Evolutionary conservation across 1,284 basidiomycete species (phyloP).

Genomic region (Puccinia coronata): DNA sequence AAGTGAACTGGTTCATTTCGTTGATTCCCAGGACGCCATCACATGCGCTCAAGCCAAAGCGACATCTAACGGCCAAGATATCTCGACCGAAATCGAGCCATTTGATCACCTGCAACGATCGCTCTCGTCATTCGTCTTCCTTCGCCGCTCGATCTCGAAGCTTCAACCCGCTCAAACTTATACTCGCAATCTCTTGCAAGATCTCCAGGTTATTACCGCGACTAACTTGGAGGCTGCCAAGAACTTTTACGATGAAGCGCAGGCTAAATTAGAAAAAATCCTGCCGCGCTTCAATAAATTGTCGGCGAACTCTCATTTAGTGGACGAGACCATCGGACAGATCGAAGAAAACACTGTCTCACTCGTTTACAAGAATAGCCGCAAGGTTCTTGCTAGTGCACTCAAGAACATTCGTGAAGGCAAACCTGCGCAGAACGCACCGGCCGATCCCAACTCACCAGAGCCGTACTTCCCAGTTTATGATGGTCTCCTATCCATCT

Average conservation of each 20-base stretch:
- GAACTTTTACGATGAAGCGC: conserved; percentile 74
- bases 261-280: conserved; percentile 69
- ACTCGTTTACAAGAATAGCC: conserved; percentile 65
- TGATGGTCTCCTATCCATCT: conserved; percentile 80
- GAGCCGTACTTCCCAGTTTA: conserved; percentile 69
- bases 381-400: conserved; percentile 66
- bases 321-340: conserved; percentile 76
- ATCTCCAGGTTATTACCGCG: conserved; percentile 81
- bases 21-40: conserved; percentile 71
- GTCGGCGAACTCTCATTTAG: conserved; percentile 69
- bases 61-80: conserved; percentile 52
- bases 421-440: conserved; percentile 62
- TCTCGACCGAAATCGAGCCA: conserved; percentile 68
- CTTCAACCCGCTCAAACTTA: conserved; percentile 94
- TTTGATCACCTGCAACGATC: conserved; percentile 90
- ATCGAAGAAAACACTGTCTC: conserved; percentile 75
- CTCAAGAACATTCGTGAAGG: conserved; percentile 74
- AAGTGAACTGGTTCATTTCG: conserved; percentile 94
- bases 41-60: conserved; percentile 57
- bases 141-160: conserved; percentile 93
- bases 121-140: conserved; percentile 89
- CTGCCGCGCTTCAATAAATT: conserved; percentile 86
- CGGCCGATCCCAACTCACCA: background rate
- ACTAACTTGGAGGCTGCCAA: conserved; percentile 84
- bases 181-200: conserved; percentile 80